A percentile compares a stretch with the other conserved stretches of the same genome.
Evolutionary conservation across 2,329 filamentous ascomycete genomes (phyloP).

Genomic region (Magnaporthiopsis poae): DNA sequence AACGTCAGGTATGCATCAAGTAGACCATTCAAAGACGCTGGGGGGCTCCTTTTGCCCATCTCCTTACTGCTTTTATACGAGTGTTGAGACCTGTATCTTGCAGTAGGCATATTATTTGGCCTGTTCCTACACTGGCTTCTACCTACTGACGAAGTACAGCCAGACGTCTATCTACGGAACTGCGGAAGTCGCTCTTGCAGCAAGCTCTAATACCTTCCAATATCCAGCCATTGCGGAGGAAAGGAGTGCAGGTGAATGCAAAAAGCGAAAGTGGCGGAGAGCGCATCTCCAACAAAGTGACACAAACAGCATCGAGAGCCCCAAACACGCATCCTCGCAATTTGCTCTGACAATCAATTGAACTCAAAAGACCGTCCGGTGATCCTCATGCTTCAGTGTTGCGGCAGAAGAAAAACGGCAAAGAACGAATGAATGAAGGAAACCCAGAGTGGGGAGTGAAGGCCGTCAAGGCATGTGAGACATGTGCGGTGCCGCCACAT

Average conservation of each 20-base stretch:
- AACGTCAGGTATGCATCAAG: too few species aligned
- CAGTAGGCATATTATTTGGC: neutral
- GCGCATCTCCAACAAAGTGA: neutral
- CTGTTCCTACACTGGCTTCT: neutral
- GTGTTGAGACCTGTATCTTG: neutral
- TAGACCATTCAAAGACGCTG: too few species aligned
- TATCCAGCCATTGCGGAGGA: neutral
- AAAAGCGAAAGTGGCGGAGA: neutral
- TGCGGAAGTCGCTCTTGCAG: neutral
- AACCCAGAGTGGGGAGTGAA: neutral
- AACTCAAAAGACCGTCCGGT: neutral
- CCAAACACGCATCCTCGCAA: neutral
- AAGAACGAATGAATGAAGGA: neutral
- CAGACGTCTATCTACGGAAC: neutral
- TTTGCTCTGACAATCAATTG: neutral
- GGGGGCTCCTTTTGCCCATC: neutral
- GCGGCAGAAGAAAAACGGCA: conserved; percentile 1
- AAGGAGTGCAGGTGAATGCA: neutral
- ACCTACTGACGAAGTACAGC: neutral
- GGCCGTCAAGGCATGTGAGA: neutral
- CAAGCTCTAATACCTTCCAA: neutral
- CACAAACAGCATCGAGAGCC: neutral
- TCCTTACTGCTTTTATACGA: neutral
- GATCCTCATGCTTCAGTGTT: neutral
- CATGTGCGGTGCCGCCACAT: neutral